These are phyloP conservation scores for Fusarium abutilonis DNA, from an alignment of 2,329 filamentous ascomycete species.

Conservation along the genomic window DNA sequence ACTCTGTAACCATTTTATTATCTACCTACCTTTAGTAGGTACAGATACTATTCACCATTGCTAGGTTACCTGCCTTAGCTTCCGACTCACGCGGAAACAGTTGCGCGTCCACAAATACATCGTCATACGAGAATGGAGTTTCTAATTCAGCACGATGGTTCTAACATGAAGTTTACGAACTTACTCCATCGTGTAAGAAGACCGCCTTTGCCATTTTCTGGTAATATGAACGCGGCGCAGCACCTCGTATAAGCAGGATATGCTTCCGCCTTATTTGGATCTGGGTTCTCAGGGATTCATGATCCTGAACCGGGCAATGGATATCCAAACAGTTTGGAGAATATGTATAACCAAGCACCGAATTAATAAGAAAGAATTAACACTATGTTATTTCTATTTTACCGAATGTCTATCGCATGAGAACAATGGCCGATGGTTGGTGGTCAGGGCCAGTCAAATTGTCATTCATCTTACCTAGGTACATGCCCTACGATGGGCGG, in stretches of 20 bases:
- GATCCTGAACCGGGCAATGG: conserved; percentile 13
- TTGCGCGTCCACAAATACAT: neutral
- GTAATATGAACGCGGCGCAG: conserved; percentile 23
- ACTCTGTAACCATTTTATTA: neutral
- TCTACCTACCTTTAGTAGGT: neutral
- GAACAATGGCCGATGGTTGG: neutral
- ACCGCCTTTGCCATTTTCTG: neutral
- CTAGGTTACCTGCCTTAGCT: neutral
- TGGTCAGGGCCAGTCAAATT: neutral
- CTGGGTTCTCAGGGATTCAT: neutral
- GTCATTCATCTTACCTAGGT: neutral
- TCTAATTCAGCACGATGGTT: too few relatives aligned
- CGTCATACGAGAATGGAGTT: neutral
- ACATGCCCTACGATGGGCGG: neutral
- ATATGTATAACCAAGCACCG: too few relatives aligned
- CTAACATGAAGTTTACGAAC: too few relatives aligned
- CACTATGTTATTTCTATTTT: too few relatives aligned
- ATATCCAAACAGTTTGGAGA: too few relatives aligned
- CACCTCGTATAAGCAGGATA: conserved; percentile 15
- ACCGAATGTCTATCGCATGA: too few relatives aligned
- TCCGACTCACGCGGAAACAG: neutral
- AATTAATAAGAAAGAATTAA: too few relatives aligned
- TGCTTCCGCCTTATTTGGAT: neutral
- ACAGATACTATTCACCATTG: neutral
- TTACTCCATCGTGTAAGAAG: neutral